Evolutionary conservation across 1,284 basidiomycete genomes (phyloP).

Genomic region (Cutaneotrichosporon sp.): DNA sequence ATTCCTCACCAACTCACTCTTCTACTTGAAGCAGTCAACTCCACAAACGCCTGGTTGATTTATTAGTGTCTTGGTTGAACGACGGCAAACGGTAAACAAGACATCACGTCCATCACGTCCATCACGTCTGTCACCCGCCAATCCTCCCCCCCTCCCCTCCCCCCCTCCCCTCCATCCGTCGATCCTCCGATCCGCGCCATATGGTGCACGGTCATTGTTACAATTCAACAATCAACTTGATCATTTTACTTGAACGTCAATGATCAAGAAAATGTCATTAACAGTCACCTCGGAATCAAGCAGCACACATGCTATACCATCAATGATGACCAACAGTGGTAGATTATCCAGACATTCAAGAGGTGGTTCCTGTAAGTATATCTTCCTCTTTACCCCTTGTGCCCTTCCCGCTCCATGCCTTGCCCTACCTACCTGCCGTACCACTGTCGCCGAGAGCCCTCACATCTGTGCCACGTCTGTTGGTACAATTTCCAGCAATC

Average conservation of each 20-base stretch:
- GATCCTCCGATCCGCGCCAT: too few relatives aligned
- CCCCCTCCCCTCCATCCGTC: too few relatives aligned
- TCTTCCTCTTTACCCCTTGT: not conserved
- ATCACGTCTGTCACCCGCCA: too few relatives aligned
- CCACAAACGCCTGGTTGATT: too few relatives aligned
- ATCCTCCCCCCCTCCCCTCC: too few relatives aligned
- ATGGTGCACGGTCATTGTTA: not conserved
- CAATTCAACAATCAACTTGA: not conserved
- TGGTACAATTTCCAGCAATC: too few relatives aligned
- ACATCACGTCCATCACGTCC: too few relatives aligned
- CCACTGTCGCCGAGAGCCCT: not conserved
- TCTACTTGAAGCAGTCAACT: too few relatives aligned
- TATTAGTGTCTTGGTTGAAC: too few relatives aligned
- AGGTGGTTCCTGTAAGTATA: conserved; percentile 9
- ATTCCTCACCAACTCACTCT: not conserved
- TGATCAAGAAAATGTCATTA: not conserved
- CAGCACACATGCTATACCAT: not conserved
- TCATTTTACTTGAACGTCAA: not conserved
- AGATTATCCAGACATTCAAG: not conserved
- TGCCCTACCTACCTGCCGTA: not conserved
- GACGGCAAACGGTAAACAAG: too few relatives aligned
- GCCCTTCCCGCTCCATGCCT: too few relatives aligned
- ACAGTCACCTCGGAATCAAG: not conserved
- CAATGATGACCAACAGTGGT: not conserved
- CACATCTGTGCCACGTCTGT: too few relatives aligned